A percentile compares a stretch with the other conserved stretches of the same genome.
phyloP scores from a whole-genome alignment of 164 flowering plant species.

The Nelumbo lutea region DNA sequence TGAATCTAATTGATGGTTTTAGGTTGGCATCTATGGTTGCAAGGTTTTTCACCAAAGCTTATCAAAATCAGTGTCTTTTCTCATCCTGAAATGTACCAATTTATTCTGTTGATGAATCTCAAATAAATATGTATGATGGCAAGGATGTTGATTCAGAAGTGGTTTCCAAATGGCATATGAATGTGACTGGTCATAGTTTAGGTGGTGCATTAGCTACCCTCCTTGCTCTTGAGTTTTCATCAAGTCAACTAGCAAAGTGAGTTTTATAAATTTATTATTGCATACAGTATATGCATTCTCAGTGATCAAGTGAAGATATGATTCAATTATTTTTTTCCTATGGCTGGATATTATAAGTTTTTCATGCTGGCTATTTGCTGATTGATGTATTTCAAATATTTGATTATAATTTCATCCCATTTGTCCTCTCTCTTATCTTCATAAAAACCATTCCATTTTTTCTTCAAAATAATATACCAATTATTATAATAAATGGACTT shows the following conservation, averaged over 20 bases:
- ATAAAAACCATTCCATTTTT: too few species aligned
- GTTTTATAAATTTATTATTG: conserved; percentile 18
- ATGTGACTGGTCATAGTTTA: conserved; percentile 93
- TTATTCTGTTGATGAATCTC: conserved; percentile 2
- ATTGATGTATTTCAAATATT: too few species aligned
- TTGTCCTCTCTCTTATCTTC: too few species aligned
- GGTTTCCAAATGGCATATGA: conserved; percentile 69
- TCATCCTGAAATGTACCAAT: background rate
- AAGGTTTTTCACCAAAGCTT: too few species aligned
- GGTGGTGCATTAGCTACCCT: conserved; percentile 98
- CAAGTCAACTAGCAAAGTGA: conserved; percentile 87
- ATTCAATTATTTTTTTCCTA: background rate
- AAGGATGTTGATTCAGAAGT: conserved; percentile 53
- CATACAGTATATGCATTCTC: background rate
- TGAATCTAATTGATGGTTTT: too few species aligned
- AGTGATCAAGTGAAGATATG: background rate
- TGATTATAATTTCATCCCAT: too few species aligned
- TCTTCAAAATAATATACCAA: too few species aligned
- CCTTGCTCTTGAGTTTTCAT: conserved; percentile 87
- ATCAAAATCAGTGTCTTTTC: background rate
- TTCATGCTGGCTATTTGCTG: background rate
- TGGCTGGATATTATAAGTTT: background rate
- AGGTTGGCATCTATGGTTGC: too few species aligned
- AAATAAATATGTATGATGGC: conserved; percentile 15
- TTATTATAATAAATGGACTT: too few species aligned